Percentiles rank a stretch among this genome's conserved stretches.
Evolutionary conservation across 768 basidiomycete species (phyloP).

Genomic region (Gautieria morchelliformis): DNA sequence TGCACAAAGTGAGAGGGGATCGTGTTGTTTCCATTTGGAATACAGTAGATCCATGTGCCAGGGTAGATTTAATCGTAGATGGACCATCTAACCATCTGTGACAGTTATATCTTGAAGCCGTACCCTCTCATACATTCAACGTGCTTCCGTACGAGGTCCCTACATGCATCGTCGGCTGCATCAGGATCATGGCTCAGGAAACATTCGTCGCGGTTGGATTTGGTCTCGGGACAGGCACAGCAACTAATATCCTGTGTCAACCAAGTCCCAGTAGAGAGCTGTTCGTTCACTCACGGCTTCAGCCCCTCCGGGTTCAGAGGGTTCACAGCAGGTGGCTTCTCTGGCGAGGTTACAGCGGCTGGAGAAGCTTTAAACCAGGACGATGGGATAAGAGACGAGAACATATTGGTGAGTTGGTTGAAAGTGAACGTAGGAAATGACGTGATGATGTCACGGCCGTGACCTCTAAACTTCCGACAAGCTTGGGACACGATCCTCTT

Average conservation of each 20-base stretch:
- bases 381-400: conserved; percentile 22
- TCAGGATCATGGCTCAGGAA: conserved; percentile 66
- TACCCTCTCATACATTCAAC: conserved; percentile 84
- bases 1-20: background rate
- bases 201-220: conserved; percentile 87
- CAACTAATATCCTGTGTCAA: conserved; percentile 44
- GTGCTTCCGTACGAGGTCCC: conserved; percentile 68
- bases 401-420: background rate
- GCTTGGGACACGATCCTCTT: too few relatives aligned
- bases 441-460: background rate
- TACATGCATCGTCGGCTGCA: conserved; percentile 71
- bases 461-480: too few relatives aligned
- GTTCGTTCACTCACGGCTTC: conserved; percentile 64
- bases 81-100: background rate
- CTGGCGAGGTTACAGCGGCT: conserved; percentile 17
- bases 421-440: background rate
- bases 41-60: background rate
- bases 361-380: conserved; percentile 37
- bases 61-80: background rate
- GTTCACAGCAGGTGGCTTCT: conserved; percentile 35
- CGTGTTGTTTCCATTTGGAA: background rate
- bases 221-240: conserved; percentile 93
- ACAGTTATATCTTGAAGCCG: conserved; percentile 72
- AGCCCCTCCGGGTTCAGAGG: conserved; percentile 90
- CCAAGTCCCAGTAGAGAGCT: background rate